A percentile compares a stretch with the other conserved stretches of the same genome.
These are phyloP conservation scores for Elongisporangium anandrum DNA, from an alignment of 352 stramenopile genomes.

Conservation along the genomic window DNA sequence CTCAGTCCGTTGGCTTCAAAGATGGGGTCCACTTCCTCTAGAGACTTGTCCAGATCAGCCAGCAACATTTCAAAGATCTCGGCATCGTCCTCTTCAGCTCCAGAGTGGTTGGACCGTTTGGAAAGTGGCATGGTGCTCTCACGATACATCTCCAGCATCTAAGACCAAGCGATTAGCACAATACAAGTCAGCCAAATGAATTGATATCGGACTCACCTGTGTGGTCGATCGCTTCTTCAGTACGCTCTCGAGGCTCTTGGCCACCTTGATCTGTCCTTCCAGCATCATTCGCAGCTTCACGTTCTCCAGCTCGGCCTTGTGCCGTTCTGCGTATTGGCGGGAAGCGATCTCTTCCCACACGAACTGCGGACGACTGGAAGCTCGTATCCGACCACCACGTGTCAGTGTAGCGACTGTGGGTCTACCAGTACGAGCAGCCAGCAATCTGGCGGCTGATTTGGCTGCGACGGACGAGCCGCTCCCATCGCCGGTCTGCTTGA, in stretches of 20 bases:
- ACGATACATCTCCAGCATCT: background rate
- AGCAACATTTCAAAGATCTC: background rate
- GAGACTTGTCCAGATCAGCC: slow-evolving; percentile 8
- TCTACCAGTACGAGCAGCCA: background rate
- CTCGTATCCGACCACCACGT: background rate
- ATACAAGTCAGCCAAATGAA: background rate
- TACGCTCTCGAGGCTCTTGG: slow-evolving; percentile 17
- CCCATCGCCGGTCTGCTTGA: slow-evolving; percentile 11
- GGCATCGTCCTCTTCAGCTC: background rate
- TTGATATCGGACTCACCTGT: background rate
- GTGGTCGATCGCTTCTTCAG: slow-evolving; percentile 12
- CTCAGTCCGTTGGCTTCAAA: slow-evolving; percentile 23
- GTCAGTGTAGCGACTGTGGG: background rate
- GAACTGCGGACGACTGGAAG: background rate
- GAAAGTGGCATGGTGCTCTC: background rate
- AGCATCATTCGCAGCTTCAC: slow-evolving; percentile 22
- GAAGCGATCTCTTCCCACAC: slow-evolving; percentile 26
- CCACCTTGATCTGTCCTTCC: slow-evolving; percentile 19
- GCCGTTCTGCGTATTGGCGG: slow-evolving; percentile 17
- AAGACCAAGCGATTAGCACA: too few species aligned
- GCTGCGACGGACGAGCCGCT: background rate
- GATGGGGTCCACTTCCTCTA: slow-evolving; percentile 23
- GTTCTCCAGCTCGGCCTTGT: slow-evolving; percentile 23
- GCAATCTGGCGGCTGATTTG: background rate
- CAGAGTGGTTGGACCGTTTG: background rate